These are phyloP conservation scores for Hymenoscyphus fructigenus DNA, from an alignment of 2,329 filamentous ascomycete genomes.

Conservation along the genomic window DNA sequence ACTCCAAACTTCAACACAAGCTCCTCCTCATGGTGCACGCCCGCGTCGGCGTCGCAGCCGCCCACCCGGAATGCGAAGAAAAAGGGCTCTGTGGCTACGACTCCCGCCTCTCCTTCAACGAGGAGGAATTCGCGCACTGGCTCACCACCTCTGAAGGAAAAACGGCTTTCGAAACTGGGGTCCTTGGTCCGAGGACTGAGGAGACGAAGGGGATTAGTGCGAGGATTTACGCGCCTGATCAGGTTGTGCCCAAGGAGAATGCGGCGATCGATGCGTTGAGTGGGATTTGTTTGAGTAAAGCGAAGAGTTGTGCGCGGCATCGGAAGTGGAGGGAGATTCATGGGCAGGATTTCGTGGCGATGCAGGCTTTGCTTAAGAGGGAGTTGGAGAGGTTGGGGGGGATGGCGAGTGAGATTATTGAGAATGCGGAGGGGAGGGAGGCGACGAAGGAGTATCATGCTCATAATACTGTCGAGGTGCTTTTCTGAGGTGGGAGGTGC, in stretches of 20 bases:
- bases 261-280: conserved; percentile 25
- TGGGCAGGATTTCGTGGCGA: conserved; percentile 22
- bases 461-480: conserved; percentile 25
- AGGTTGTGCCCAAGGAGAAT: conserved; percentile 14
- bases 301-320: conserved; percentile 30
- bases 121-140: conserved; percentile 31
- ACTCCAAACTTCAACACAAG: conserved; percentile 23
- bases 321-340: conserved; percentile 30
- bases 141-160: conserved; percentile 28
- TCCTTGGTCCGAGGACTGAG: conserved; percentile 32
- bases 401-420: conserved; percentile 29
- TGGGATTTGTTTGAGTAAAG: conserved; percentile 30
- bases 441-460: conserved; percentile 32
- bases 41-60: conserved; percentile 25
- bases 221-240: conserved; percentile 22
- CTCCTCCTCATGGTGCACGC: conserved; percentile 32
- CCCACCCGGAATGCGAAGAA: conserved; percentile 23
- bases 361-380: conserved; percentile 19
- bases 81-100: conserved; percentile 36
- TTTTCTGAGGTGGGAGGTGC: conserved; percentile 10
- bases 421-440: conserved; percentile 34
- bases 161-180: conserved; percentile 25
- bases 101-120: conserved; percentile 34
- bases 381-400: conserved; percentile 24
- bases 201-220: conserved; percentile 26